phyloP scores from a whole-genome alignment of 306 rosid species.

The Cyclanthera cordifolia region DNA sequence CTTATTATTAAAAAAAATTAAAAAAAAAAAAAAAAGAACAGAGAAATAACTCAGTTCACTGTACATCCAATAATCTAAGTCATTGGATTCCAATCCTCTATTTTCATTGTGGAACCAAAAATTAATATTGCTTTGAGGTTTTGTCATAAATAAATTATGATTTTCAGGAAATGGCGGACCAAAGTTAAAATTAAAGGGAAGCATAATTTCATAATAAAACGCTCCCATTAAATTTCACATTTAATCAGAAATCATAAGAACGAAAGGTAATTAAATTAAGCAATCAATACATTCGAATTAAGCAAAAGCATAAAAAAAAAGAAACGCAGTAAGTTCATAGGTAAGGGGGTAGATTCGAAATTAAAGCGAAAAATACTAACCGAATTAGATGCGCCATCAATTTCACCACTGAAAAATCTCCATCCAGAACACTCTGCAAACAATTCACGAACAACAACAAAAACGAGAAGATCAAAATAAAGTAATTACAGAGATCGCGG shows the following conservation, averaged over 20 bases:
- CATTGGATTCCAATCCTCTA: no score
- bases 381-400: slow-evolving; percentile 38
- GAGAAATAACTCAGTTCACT: no score
- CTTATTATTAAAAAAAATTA: no score
- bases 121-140: no score
- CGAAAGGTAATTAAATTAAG: neutral
- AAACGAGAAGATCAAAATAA: neutral
- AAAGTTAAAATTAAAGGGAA: no score
- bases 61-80: no score
- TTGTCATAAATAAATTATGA: no score
- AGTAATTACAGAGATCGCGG: neutral
- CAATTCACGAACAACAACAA: neutral
- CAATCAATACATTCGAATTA: neutral
- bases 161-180: no score
- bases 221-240: neutral
- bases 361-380: slow-evolving; percentile 29
- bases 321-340: neutral
- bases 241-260: neutral
- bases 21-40: no score
- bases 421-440: slow-evolving; percentile 62
- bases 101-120: no score
- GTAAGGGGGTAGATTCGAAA: slow-evolving; percentile 18
- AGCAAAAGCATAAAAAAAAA: no score
- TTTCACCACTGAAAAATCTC: slow-evolving; percentile 48
- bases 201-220: neutral